phyloP scores from a whole-genome alignment of 495 filamentous ascomycete genomes.

The Xylaria longipes region DNA sequence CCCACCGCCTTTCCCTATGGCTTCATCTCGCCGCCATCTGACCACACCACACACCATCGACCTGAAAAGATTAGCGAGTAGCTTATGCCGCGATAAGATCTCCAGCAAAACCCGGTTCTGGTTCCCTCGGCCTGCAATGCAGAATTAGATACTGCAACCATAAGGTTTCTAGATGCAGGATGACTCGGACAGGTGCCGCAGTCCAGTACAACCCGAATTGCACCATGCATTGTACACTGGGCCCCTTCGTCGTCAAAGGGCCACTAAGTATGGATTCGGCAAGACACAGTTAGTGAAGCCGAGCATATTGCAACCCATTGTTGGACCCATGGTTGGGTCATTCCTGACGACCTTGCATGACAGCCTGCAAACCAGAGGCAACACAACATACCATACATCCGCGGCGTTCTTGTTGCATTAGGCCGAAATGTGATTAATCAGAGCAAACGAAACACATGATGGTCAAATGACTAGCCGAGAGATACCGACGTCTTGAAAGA shows the following conservation, averaged over 20 bases:
- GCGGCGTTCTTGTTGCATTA: background rate
- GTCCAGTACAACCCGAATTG: slow-evolving; percentile 7
- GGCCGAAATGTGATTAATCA: background rate
- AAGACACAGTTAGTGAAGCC: background rate
- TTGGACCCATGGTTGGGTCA: background rate
- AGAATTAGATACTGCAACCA: slow-evolving; percentile 8
- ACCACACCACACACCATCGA: slow-evolving; percentile 3
- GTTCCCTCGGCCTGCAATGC: background rate
- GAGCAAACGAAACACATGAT: background rate
- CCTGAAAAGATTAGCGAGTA: slow-evolving; percentile 16
- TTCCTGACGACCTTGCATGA: background rate
- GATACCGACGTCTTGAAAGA: background rate
- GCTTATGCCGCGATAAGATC: background rate
- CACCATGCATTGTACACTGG: background rate
- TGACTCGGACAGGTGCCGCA: slow-evolving; percentile 20
- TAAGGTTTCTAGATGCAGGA: slow-evolving; percentile 15
- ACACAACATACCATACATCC: background rate
- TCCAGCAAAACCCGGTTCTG: slow-evolving; percentile 18
- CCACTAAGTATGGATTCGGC: slow-evolving; percentile 22
- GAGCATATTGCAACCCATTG: background rate
- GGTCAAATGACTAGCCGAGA: background rate
- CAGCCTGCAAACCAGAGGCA: background rate
- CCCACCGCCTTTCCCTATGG: slow-evolving; percentile 12
- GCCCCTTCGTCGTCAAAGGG: slow-evolving; percentile 19
- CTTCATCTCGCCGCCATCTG: background rate